These are phyloP conservation scores for Aspergillus pseudoviridinutans DNA, from an alignment of 2,329 filamentous ascomycete species.

Conservation along the genomic window DNA sequence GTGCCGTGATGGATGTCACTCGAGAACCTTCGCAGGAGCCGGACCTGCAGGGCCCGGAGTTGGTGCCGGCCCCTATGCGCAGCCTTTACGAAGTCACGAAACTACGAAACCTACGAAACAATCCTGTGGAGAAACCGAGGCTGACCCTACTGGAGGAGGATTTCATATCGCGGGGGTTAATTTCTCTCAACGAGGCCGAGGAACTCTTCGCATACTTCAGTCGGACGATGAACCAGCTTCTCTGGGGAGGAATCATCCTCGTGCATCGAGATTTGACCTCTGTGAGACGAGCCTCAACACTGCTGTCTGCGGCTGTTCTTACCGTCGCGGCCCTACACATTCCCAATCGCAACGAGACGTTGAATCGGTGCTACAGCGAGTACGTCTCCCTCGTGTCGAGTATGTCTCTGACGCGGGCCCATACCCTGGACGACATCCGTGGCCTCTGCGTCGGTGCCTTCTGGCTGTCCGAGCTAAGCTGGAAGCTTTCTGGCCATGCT, in stretches of 20 bases:
- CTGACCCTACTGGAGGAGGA: slow-evolving; percentile 43
- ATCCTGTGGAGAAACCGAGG: slow-evolving; percentile 34
- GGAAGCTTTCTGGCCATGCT: slow-evolving; percentile 58
- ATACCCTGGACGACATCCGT: slow-evolving; percentile 55
- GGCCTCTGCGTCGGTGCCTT: slow-evolving; percentile 60
- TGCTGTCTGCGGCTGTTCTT: slow-evolving; percentile 54
- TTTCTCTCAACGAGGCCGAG: slow-evolving; percentile 48
- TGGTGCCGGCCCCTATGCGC: slow-evolving; percentile 51
- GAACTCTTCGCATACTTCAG: slow-evolving; percentile 51
- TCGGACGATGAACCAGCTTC: slow-evolving; percentile 48
- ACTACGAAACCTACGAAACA: slow-evolving; percentile 40
- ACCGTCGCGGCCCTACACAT: slow-evolving; percentile 58
- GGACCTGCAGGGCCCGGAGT: slow-evolving; percentile 37
- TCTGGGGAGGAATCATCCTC: slow-evolving; percentile 52
- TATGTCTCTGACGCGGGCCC: slow-evolving; percentile 56
- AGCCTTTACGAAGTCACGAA: slow-evolving; percentile 54
- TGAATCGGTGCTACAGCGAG: slow-evolving; percentile 54
- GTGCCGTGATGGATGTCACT: slow-evolving; percentile 40
- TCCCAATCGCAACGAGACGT: slow-evolving; percentile 49
- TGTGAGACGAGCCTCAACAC: slow-evolving; percentile 52
- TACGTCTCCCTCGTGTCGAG: slow-evolving; percentile 55
- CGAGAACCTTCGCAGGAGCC: slow-evolving; percentile 45
- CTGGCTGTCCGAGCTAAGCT: slow-evolving; percentile 60
- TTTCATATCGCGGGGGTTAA: slow-evolving; percentile 48
- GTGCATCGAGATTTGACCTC: slow-evolving; percentile 49